These are phyloP conservation scores for Blastomyces gilchristii DNA, from an alignment of 2,329 filamentous ascomycete species.

Conservation along the genomic window DNA sequence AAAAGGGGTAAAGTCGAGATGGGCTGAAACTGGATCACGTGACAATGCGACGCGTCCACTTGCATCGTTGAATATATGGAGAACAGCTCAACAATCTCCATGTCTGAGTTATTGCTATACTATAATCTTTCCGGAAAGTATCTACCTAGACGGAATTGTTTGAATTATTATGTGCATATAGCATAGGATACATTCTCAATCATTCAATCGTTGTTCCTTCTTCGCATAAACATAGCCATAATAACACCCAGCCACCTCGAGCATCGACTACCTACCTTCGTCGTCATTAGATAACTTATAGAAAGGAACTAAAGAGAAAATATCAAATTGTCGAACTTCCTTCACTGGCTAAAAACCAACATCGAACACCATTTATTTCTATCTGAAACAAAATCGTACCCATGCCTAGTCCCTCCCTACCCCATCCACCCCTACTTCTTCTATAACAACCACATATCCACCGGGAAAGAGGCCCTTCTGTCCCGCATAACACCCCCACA, in stretches of 20 bases:
- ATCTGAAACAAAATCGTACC: not conserved
- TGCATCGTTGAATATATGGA: not conserved
- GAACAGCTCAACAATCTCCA: not conserved
- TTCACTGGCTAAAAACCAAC: not conserved
- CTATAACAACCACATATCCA: slow-evolving; percentile 54
- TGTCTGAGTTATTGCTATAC: not conserved
- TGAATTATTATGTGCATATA: not conserved
- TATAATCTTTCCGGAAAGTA: not conserved
- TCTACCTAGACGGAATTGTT: not conserved
- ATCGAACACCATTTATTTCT: not conserved
- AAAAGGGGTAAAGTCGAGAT: too few relatives aligned
- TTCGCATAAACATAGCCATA: too few relatives aligned
- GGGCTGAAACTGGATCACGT: too few relatives aligned
- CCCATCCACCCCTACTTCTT: slow-evolving; percentile 19
- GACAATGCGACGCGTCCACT: too few relatives aligned
- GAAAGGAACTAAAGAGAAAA: not conserved
- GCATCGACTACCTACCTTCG: not conserved
- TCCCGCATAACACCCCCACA: slow-evolving; percentile 75
- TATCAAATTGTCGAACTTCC: too few relatives aligned
- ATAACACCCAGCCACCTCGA: not conserved
- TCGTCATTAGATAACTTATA: not conserved
- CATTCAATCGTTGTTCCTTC: not conserved
- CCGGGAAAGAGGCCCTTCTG: slow-evolving; percentile 69
- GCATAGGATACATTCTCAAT: not conserved
- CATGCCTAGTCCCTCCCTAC: too few relatives aligned